Base-by-base conservation (phyloP, 225 moss, liverwort and hornwort genomes). In the Straminergon stramineum region DNA sequence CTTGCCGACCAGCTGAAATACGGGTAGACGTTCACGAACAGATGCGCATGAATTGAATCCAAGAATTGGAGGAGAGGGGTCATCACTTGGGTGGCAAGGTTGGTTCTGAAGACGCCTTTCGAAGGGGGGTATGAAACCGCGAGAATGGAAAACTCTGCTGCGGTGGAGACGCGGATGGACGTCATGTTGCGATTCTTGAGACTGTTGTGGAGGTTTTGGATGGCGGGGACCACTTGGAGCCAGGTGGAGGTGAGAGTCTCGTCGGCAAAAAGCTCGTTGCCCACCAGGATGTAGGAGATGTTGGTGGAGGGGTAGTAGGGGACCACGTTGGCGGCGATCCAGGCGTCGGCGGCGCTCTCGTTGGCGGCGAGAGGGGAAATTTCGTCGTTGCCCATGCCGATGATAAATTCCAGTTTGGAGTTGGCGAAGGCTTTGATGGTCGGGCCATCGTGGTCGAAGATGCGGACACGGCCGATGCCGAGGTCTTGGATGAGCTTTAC, bases 21-120 rank as follows among this genome's bases (percentile, higher is more conserved):
- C 7, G 97, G 96, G 80, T 97, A 96, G 9, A 97, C 91, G 58
- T 97, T 97, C 55, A 96, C 89, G 75, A 95, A 96, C 56, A 95
- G 93, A 48, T 92, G 87, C 21, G 95, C 92, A 64, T 89, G 85
- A 14, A 87, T 93, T 28, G 84, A 74, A 35, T 86, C 61, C 17
- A 97, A 85, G 28, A 92, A 93, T 34, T 94, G 82, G 14, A 97
- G 84, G 57, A 95, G 64, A 1, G 97, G 97, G 21, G 73, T 85
- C 64, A 94, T 89, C 27, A 94, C 93, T 51, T 91, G 91, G 7
- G 91, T 92, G 2, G 94, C 93, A 21, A 94, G 48, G 15, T 93
- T 86, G 9, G 73, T 69, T 24, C 91, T 51, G 86, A 93, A 94
- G 60, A 83, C 88, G 26, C 94, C 94, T 37, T 82, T 58, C n/a